A percentile compares a stretch with the other conserved stretches of the same genome.
These are phyloP conservation scores for Asterionellopsis glacialis DNA, from an alignment of 108 stramenopile species.

Conservation along the genomic window DNA sequence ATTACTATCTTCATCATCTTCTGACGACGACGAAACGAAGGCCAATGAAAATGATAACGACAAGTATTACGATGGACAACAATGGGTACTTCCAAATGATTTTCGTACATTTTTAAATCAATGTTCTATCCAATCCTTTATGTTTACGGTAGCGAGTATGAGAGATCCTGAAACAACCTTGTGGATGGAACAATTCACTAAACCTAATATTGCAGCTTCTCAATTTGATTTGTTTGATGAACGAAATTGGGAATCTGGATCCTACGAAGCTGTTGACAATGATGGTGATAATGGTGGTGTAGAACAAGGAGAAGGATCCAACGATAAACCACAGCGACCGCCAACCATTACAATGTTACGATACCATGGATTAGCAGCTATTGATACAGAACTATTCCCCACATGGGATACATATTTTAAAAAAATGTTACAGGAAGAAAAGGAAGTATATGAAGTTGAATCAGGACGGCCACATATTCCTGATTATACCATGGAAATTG, in stretches of 20 bases:
- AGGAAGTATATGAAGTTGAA: conserved; percentile 31
- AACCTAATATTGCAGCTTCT: conserved; percentile 34
- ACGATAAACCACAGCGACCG: no score
- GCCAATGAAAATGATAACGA: no score
- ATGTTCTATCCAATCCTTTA: conserved; percentile 65
- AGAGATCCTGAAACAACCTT: conserved; percentile 64
- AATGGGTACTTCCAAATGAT: conserved; percentile 35
- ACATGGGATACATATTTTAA: conserved; percentile 78
- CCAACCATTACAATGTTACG: conserved; percentile 19
- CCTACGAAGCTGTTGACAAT: neutral
- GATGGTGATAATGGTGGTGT: conserved; percentile 1
- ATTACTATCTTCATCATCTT: no score
- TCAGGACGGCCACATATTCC: conserved; percentile 16
- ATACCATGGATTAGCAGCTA: conserved; percentile 64
- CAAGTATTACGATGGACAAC: neutral
- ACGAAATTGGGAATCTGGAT: no score
- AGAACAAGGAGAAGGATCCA: no score
- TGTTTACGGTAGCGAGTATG: conserved; percentile 51
- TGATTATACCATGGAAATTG: conserved; percentile 59
- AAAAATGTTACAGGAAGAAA: conserved; percentile 43
- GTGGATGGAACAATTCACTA: conserved; percentile 71
- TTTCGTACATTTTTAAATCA: conserved; percentile 63
- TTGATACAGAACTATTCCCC: conserved; percentile 64
- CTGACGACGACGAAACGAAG: no score
- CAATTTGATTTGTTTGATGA: conserved; percentile 1